Evolutionary conservation across 2,329 filamentous ascomycete genomes (phyloP).

Genomic region (Aspergillus sp.): DNA sequence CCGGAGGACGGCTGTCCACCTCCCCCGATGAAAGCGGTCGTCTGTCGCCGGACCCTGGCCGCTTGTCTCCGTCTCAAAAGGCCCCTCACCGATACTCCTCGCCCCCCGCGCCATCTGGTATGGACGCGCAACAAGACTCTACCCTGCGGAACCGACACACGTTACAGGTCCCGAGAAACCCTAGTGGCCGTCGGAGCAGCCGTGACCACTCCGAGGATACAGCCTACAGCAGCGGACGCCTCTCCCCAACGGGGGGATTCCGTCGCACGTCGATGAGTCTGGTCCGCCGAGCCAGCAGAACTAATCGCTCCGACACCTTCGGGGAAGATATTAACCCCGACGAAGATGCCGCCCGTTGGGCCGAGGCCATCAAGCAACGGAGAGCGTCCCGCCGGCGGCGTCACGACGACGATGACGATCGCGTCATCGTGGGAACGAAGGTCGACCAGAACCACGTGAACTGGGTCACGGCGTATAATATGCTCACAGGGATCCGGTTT

Average conservation of each 20-base stretch:
- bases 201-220: constrained; percentile 67
- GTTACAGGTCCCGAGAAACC: constrained; percentile 74
- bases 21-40: constrained; percentile 32
- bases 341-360: constrained; percentile 87
- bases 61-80: constrained; percentile 26
- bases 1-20: constrained; percentile 31
- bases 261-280: constrained; percentile 82
- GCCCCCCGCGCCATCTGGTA: constrained; percentile 53
- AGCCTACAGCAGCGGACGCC: constrained; percentile 68
- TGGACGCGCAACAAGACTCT: constrained; percentile 56
- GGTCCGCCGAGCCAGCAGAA: constrained; percentile 75
- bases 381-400: constrained; percentile 80
- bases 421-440: constrained; percentile 91
- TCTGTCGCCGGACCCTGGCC: constrained; percentile 29
- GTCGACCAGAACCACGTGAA: constrained; percentile 97
- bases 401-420: constrained; percentile 86
- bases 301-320: constrained; percentile 78
- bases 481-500: constrained; percentile 97
- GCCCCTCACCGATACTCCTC: constrained; percentile 38
- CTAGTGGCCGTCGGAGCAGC: constrained; percentile 59
- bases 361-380: constrained; percentile 89
- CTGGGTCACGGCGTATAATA: constrained; percentile 98
- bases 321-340: constrained; percentile 82
- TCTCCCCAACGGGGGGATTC: constrained; percentile 67
- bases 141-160: constrained; percentile 79